Evolutionary conservation across 441 rosid genomes (phyloP).

Genomic region (Adansonia grandidieri): DNA sequence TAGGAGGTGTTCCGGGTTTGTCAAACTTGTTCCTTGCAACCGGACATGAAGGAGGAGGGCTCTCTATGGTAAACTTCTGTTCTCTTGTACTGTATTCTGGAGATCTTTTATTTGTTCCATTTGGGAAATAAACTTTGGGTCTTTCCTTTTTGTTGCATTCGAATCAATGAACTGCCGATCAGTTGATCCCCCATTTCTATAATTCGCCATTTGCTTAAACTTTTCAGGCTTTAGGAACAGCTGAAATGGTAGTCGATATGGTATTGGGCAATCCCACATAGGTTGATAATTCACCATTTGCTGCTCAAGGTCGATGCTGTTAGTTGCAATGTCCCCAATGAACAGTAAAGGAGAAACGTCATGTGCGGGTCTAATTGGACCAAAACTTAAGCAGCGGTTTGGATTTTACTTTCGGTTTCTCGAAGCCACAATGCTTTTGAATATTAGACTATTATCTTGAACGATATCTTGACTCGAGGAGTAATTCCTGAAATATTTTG

Average conservation of each 20-base stretch:
- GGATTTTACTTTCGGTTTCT: not conserved
- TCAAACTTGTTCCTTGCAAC: conserved; percentile 72
- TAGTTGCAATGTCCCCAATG: conserved; percentile 10
- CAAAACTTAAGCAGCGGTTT: not conserved
- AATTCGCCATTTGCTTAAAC: conserved; percentile 22
- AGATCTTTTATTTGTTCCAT: not conserved
- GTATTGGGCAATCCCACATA: conserved; percentile 58
- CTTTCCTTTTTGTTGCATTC: not conserved
- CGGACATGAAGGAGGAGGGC: conserved; percentile 96
- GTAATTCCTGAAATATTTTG: not conserved
- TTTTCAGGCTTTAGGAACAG: conserved; percentile 86
- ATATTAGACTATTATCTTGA: too few relatives aligned
- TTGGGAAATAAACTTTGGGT: not conserved
- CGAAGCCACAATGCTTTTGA: not conserved
- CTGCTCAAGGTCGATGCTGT: conserved; percentile 52
- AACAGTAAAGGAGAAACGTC: not conserved
- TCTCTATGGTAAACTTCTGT: conserved; percentile 67
- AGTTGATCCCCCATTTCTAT: not conserved
- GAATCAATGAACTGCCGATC: not conserved
- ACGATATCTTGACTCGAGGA: not conserved
- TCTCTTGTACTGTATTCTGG: not conserved
- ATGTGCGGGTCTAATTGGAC: not conserved
- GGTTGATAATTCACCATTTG: conserved; percentile 58
- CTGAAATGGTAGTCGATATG: conserved; percentile 85
- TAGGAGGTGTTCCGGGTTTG: conserved; percentile 72